Conservation (phyloP, 352 stramenopile genomes). For the Pythium grandisporangium region DNA sequence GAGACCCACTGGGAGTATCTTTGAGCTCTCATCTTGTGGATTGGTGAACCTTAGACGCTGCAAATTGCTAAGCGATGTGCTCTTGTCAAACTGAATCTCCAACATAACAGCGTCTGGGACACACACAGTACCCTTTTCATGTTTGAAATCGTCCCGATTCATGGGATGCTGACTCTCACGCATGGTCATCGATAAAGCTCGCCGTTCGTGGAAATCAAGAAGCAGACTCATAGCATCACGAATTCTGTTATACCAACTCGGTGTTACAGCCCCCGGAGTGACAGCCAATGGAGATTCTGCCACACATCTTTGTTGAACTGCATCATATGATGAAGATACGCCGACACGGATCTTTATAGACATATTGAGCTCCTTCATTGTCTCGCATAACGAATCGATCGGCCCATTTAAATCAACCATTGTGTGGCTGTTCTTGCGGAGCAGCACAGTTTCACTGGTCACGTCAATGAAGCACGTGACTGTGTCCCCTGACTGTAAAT, state of each 20-base stretch:
- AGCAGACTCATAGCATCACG: slow-evolving; percentile 43
- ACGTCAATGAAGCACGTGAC: no score
- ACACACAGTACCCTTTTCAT: no score
- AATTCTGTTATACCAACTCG: slow-evolving; percentile 55
- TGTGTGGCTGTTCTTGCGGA: background rate
- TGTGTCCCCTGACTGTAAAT: no score
- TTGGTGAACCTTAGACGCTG: slow-evolving; percentile 4
- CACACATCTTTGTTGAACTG: no score
- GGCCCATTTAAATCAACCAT: background rate
- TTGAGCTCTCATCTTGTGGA: background rate
- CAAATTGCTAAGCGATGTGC: slow-evolving; percentile 26
- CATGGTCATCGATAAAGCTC: slow-evolving; percentile 19
- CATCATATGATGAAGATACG: background rate
- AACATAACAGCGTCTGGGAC: no score
- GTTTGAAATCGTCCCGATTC: no score
- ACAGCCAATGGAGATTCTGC: slow-evolving; percentile 24
- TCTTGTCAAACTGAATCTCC: slow-evolving; percentile 61
- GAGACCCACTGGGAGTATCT: slow-evolving; percentile 3
- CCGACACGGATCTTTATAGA: no score
- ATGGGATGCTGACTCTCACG: slow-evolving; percentile 50
- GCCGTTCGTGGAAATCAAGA: slow-evolving; percentile 39
- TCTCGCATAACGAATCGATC: no score
- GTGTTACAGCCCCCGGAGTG: slow-evolving; percentile 16
- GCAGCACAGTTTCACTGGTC: background rate
- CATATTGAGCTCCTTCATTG: no score